phyloP scores from a whole-genome alignment of 768 basidiomycete genomes.

The Tulasnella sp. region DNA sequence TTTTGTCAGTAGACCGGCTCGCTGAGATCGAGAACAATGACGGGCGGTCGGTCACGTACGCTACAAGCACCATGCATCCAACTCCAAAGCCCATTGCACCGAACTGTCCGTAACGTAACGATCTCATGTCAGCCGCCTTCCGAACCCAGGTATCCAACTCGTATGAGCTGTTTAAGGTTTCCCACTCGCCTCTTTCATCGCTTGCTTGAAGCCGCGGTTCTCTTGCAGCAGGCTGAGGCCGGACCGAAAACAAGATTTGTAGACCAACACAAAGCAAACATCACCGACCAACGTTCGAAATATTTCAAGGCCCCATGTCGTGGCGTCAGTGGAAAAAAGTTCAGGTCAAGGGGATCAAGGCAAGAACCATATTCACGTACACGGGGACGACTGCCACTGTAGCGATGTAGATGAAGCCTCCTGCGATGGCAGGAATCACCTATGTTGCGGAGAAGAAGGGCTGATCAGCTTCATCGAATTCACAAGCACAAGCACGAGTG shows the following conservation, averaged over 20 bases:
- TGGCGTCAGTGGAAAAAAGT: neutral
- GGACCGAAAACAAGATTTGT: constrained; percentile 1
- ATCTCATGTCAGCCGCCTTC: neutral
- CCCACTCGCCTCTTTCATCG: constrained; percentile 71
- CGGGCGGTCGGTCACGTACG: constrained; percentile 51
- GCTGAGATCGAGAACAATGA: neutral
- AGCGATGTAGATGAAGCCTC: constrained; percentile 89
- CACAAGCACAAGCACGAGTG: neutral
- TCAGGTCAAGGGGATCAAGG: neutral
- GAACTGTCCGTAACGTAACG: constrained; percentile 47
- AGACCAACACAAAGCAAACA: constrained; percentile 1
- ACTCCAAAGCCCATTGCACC: constrained; percentile 88
- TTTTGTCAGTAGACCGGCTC: constrained; percentile 13
- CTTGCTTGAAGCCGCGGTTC: constrained; percentile 80
- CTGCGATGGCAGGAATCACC: constrained; percentile 86
- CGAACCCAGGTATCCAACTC: constrained; percentile 3
- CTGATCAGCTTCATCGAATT: neutral
- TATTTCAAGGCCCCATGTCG: neutral
- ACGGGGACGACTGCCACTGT: constrained; percentile 86
- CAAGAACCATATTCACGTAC: constrained; percentile 41
- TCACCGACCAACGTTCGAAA: constrained; percentile 12
- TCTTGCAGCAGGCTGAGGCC: constrained; percentile 64
- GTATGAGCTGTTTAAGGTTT: neutral
- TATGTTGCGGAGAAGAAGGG: constrained; percentile 28
- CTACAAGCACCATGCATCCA: constrained; percentile 83